Conservation (phyloP, 371 early-diverging fungal genomes). For the Rhizopus stolonifer region DNA sequence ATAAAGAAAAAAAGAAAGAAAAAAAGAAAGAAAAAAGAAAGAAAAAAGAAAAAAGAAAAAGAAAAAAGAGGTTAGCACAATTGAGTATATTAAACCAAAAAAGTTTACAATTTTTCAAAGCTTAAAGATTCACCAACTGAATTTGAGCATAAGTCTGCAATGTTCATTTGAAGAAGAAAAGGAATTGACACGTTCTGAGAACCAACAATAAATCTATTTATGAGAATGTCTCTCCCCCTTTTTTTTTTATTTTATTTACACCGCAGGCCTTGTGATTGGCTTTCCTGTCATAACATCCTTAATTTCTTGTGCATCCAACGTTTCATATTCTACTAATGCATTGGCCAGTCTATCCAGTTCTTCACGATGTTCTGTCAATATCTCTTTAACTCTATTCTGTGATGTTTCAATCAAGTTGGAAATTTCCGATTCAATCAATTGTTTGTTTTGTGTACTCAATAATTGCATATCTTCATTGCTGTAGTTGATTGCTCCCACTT, state of each 20-base stretch:
- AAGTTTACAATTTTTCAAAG: too few species aligned
- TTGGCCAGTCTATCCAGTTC: slow-evolving; percentile 91
- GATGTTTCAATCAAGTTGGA: slow-evolving; percentile 65
- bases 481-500: slow-evolving; percentile 66
- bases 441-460: slow-evolving; percentile 73
- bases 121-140: too few species aligned
- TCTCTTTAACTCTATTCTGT: slow-evolving; percentile 61
- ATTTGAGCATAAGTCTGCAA: not conserved
- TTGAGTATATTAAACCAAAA: too few species aligned
- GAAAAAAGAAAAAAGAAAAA: too few species aligned
- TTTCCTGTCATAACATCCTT: slow-evolving; percentile 73
- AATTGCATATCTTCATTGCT: slow-evolving; percentile 72
- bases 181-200: too few species aligned
- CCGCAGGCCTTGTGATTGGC: slow-evolving; percentile 42
- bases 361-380: slow-evolving; percentile 74
- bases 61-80: too few species aligned
- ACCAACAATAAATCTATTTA: too few species aligned
- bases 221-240: too few species aligned
- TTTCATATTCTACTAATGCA: slow-evolving; percentile 93
- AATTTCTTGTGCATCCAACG: slow-evolving; percentile 87
- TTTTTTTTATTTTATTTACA: slow-evolving; percentile 3
- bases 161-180: not conserved
- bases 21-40: too few species aligned
- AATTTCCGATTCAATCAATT: slow-evolving; percentile 85
- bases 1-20: too few species aligned